Percentiles rank a stretch among this genome's conserved stretches.
Conservation (phyloP, 2,329 filamentous ascomycete genomes). For the Sclerotinia glacialis region DNA sequence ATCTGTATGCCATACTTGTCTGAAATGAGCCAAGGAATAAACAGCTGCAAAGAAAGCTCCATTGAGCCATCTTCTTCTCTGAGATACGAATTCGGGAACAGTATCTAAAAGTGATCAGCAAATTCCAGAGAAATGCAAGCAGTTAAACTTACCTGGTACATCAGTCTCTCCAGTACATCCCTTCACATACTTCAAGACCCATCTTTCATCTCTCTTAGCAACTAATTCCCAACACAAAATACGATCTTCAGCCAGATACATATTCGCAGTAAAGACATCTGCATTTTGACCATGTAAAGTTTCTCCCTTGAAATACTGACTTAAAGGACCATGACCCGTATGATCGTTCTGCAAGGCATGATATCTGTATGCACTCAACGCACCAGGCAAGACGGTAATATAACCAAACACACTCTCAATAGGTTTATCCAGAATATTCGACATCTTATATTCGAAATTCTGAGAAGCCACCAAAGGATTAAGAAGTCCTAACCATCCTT, state of each 20-base stretch:
- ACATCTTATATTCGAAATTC: conserved; percentile 99
- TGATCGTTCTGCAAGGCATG: conserved; percentile 95
- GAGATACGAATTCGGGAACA: conserved; percentile 95
- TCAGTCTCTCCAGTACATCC: conserved; percentile 95
- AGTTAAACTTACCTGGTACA: conserved; percentile 71
- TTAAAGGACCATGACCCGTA: conserved; percentile 89
- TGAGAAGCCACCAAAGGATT: conserved; percentile 96
- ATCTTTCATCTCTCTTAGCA: conserved; percentile 88
- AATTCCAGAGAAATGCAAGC: background rate
- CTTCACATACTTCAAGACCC: conserved; percentile 98
- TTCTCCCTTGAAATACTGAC: conserved; percentile 99
- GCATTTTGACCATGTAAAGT: conserved; percentile 94
- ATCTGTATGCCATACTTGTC: conserved; percentile 88
- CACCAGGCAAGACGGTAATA: conserved; percentile 93
- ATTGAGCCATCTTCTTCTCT: conserved; percentile 94
- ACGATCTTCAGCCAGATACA: conserved; percentile 88
- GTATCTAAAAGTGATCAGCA: conserved; percentile 56
- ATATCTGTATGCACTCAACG: conserved; percentile 91
- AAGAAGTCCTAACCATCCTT: conserved; percentile 74
- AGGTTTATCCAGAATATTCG: conserved; percentile 96
- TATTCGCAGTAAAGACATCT: conserved; percentile 96
- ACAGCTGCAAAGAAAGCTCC: conserved; percentile 98
- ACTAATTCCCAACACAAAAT: conserved; percentile 94
- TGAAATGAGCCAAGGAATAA: conserved; percentile 93
- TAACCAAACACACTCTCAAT: conserved; percentile 97